A percentile compares a stretch with the other conserved stretches of the same genome.
Conservation (phyloP, 1,284 basidiomycete species). For the Heterobasidion parviporum region DNA sequence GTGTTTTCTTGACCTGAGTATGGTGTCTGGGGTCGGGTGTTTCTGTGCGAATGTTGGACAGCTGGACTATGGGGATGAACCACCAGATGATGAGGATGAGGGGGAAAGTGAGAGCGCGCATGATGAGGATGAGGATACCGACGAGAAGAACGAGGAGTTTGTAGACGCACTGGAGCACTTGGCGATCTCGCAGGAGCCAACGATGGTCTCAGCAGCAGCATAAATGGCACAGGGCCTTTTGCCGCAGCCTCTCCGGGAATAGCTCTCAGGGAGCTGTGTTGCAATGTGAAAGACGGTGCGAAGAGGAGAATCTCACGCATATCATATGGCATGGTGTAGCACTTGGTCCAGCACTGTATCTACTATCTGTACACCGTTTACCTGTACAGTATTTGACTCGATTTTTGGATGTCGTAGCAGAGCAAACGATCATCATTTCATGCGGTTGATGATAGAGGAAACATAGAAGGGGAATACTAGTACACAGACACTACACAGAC, state of each 20-base stretch:
- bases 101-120: slow-evolving; percentile 27
- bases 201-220: slow-evolving; percentile 16
- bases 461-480: background rate
- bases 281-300: too few species aligned
- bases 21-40: background rate
- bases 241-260: too few species aligned
- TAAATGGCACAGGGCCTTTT: slow-evolving; percentile 7
- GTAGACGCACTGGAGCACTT: slow-evolving; percentile 62
- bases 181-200: slow-evolving; percentile 29
- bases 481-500: background rate
- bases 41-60: slow-evolving; percentile 15
- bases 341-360: background rate
- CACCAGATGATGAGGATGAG: slow-evolving; percentile 42
- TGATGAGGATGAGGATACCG: slow-evolving; percentile 30
- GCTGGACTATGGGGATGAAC: slow-evolving; percentile 70
- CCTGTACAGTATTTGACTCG: background rate
- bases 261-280: too few species aligned
- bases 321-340: too few species aligned
- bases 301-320: too few species aligned
- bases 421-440: background rate
- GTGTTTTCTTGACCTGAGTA: slow-evolving; percentile 22
- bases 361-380: background rate
- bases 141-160: slow-evolving; percentile 41
- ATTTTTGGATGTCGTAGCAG: background rate
- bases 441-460: background rate